Evolutionary conservation across 257 asterid genomes (phyloP), one percentile per base, ranked within the genome.

Genomic region (Lavandula angustifolia): DNA sequence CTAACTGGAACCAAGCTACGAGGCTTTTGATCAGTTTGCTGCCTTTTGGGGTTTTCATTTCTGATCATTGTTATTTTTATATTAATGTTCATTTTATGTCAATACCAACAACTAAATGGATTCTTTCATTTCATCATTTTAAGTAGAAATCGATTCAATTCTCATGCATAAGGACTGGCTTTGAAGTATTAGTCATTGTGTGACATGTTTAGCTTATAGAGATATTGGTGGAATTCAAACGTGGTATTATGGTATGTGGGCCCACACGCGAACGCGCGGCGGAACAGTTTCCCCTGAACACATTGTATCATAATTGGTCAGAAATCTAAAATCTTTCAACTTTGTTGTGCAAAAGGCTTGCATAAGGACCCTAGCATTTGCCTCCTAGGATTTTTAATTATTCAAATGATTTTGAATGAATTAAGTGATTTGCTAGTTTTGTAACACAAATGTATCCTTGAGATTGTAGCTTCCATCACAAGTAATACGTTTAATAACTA

Each of bases 191-290:
- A 32, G 3, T 54, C 22, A 32, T 3, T 41, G n/a, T 12, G 5
- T 54, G 3, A 32, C 6, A 32, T 34, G 7, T 34, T 34, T 34
- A 6, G 1, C 0, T 34, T 34, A 6, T 22, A 22, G 27, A 22
- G 2, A 22, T 22, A 22, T 22, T 22, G 27, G 27, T 22, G 2
- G 2, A 22, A 22, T 22, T 22, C 27, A 2, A 22, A 22, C 27
- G 27, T 52, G 59, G 56, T 43, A 8, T 22, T 42, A 22, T 76
- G 56, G 55, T 34, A 16, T 6, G 29, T 56, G 80, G 78, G 13
- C 78, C 84, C 84, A 81, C 79, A 64, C 73, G 69, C 72, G 17
- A 76, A 78, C 84, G 87, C 87, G 87, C 78, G 82, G 62, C 67
- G 78, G 78, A 76, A 75, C 84, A 73, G 73, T 73, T 29, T 32